Conservation (phyloP, 2,329 filamentous ascomycete species). For the Dothideomycetidae sp. region DNA sequence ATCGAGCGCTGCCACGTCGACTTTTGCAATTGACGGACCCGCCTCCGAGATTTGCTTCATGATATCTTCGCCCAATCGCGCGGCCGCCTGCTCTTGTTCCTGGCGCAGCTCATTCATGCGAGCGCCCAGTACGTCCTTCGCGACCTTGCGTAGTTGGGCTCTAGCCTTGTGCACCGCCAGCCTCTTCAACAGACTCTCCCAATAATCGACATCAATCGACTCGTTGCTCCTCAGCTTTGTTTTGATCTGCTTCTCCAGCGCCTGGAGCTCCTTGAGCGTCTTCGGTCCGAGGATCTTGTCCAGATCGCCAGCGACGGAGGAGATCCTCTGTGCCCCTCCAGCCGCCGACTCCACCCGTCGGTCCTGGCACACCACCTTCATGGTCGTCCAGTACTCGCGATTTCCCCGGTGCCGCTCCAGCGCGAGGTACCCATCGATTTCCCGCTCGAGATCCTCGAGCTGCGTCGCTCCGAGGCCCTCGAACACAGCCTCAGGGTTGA, state of each 20-base stretch:
- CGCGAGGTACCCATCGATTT: constrained; percentile 65
- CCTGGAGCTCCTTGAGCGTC: constrained; percentile 70
- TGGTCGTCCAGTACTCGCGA: constrained; percentile 77
- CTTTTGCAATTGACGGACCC: not conserved
- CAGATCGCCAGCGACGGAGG: constrained; percentile 73
- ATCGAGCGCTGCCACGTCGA: constrained; percentile 31
- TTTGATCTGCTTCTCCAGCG: constrained; percentile 74
- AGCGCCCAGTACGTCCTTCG: constrained; percentile 57
- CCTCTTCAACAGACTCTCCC: constrained; percentile 80
- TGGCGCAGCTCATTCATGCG: constrained; percentile 52
- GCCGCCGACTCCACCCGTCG: constrained; percentile 50
- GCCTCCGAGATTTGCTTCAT: not conserved
- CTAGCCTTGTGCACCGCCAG: constrained; percentile 84
- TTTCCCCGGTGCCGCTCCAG: constrained; percentile 69
- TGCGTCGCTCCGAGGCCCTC: constrained; percentile 53
- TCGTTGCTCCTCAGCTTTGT: constrained; percentile 77
- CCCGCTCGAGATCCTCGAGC: constrained; percentile 62
- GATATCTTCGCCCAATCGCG: constrained; percentile 21
- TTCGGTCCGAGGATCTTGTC: constrained; percentile 79
- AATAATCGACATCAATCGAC: constrained; percentile 91
- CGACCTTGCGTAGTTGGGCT: constrained; percentile 66
- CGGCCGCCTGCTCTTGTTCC: constrained; percentile 54
- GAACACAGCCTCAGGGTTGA: constrained; percentile 69
- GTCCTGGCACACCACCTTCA: constrained; percentile 72
- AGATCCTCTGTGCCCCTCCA: constrained; percentile 52